Evolutionary conservation across 257 asterid genomes (phyloP).

Genomic region (Vinca minor): DNA sequence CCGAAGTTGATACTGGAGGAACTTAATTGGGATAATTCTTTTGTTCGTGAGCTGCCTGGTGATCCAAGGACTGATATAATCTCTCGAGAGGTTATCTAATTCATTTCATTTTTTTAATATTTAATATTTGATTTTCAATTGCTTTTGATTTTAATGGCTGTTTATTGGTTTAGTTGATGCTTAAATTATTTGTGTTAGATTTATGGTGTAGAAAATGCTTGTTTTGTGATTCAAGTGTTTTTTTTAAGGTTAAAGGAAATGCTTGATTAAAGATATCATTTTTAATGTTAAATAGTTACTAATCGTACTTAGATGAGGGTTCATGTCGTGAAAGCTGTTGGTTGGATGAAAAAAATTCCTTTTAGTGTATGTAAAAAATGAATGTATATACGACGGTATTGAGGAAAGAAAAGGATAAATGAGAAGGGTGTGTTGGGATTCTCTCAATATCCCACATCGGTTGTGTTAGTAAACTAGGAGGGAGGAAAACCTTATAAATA

Average conservation of each 20-base stretch:
- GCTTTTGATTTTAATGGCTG: too few species aligned
- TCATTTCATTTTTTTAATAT: not conserved
- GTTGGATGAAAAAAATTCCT: too few species aligned
- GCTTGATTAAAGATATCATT: not conserved
- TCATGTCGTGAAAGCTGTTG: not conserved
- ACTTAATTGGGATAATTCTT: slow-evolving; percentile 80
- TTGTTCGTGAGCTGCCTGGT: slow-evolving; percentile 79
- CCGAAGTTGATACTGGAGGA: slow-evolving; percentile 61
- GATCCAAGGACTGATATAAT: slow-evolving; percentile 68
- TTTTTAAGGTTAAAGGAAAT: not conserved
- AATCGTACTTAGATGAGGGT: not conserved
- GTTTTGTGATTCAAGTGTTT: not conserved
- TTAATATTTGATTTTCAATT: not conserved
- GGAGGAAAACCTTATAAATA: too few species aligned
- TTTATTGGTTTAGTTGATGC: not conserved
- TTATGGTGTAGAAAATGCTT: too few species aligned
- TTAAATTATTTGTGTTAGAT: not conserved
- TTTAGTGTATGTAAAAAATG: too few species aligned
- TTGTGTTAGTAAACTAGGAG: too few species aligned
- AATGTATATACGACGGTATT: too few species aligned
- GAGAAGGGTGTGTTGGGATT: too few species aligned
- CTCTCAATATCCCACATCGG: too few species aligned
- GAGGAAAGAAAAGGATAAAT: too few species aligned
- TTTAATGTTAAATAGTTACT: not conserved
- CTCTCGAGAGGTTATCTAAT: slow-evolving; percentile 61